Percentiles rank a stretch among this genome's conserved stretches.
Evolutionary conservation across 73 alveolate genomes (phyloP).

Genomic region (Paraurostyla sp.): DNA sequence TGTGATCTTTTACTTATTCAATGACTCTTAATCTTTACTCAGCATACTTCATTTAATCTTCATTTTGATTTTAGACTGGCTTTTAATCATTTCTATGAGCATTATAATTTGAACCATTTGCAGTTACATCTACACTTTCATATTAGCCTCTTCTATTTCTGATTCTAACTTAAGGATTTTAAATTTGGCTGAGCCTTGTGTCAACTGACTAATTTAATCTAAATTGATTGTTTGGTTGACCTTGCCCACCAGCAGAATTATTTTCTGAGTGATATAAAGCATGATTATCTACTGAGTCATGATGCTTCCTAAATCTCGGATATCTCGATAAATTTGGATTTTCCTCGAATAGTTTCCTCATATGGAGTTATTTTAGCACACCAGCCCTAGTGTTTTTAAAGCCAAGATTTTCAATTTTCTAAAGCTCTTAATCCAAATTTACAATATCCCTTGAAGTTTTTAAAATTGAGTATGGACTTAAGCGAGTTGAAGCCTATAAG

Average conservation of each 20-base stretch:
- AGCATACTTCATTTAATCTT: slow-evolving; percentile 31
- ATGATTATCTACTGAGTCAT: neutral
- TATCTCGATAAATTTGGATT: slow-evolving; percentile 22
- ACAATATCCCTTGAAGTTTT: slow-evolving; percentile 9
- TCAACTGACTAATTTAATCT: slow-evolving; percentile 5
- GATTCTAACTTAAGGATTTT: slow-evolving; percentile 28
- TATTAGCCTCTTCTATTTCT: slow-evolving; percentile 49
- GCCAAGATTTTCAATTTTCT: neutral
- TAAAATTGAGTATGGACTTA: slow-evolving; percentile 28
- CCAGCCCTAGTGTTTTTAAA: slow-evolving; percentile 43
- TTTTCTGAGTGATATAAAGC: neutral
- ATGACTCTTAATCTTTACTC: slow-evolving; percentile 43
- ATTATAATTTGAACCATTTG: too few species aligned
- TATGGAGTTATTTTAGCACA: slow-evolving; percentile 5
- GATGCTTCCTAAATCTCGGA: neutral
- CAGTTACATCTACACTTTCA: slow-evolving; percentile 32
- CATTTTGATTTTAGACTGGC: too few species aligned
- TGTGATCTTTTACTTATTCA: neutral
- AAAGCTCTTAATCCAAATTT: neutral
- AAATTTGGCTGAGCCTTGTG: neutral
- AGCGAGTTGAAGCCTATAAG: neutral
- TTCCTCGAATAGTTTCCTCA: slow-evolving; percentile 10
- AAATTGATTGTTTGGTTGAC: neutral
- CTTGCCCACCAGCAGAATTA: neutral
- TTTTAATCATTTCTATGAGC: neutral